Evolutionary conservation across 257 asterid species (phyloP).

Genomic region (Leptodermis oblonga): DNA sequence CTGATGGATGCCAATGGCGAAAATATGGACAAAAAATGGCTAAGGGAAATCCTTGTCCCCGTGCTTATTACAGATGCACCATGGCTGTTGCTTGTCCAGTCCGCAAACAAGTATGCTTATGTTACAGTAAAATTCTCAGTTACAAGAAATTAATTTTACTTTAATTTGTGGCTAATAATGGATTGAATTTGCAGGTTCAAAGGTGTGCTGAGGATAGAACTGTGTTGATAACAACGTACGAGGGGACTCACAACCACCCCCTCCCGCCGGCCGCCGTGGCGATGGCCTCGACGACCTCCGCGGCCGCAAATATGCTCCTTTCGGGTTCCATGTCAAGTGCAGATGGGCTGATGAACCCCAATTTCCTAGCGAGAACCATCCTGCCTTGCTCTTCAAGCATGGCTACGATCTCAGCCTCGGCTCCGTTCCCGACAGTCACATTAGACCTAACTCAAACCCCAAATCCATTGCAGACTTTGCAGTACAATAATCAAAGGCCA

Average conservation of each 20-base stretch:
- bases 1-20: slow-evolving; percentile 98
- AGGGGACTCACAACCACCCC: slow-evolving; percentile 90
- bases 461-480: slow-evolving; percentile 32
- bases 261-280: slow-evolving; percentile 98
- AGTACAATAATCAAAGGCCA: slow-evolving; percentile 37
- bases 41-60: slow-evolving; percentile 92
- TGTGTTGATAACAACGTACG: slow-evolving; percentile 80
- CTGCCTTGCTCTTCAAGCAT: slow-evolving; percentile 72
- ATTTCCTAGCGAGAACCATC: slow-evolving; percentile 58
- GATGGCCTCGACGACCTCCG: slow-evolving; percentile 93
- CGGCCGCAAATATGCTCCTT: slow-evolving; percentile 88
- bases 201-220: slow-evolving; percentile 82
- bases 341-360: slow-evolving; percentile 77
- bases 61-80: slow-evolving; percentile 89
- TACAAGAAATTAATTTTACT: neutral
- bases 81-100: slow-evolving; percentile 97
- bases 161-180: neutral
- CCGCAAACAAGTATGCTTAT: slow-evolving; percentile 70
- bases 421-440: slow-evolving; percentile 92
- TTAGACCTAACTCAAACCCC: slow-evolving; percentile 81
- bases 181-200: slow-evolving; percentile 51
- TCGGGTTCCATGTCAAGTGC: slow-evolving; percentile 90
- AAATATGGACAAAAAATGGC: slow-evolving; percentile 98
- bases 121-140: neutral
- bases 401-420: slow-evolving; percentile 95